A percentile compares a stretch with the other conserved stretches of the same genome.
phyloP scores from a whole-genome alignment of 164 flowering plant genomes.

The Vitis rotundifolia region DNA sequence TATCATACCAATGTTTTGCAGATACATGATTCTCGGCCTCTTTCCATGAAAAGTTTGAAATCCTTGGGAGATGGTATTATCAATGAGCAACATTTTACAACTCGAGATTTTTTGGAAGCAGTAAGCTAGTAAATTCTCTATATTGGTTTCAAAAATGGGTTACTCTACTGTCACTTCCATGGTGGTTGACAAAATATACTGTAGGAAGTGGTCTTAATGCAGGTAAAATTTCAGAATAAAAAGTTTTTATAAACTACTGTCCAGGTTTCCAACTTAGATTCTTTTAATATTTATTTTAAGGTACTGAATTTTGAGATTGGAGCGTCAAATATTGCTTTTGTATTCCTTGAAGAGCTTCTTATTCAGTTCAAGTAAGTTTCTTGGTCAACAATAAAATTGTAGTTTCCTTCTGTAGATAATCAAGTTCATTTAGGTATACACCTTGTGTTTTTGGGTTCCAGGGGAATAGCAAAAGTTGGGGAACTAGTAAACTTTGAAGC shows the following conservation, averaged over 20 bases:
- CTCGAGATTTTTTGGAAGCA: constrained; percentile 66
- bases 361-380: constrained; percentile 52
- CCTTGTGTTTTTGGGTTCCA: constrained; percentile 14
- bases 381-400: neutral
- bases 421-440: neutral
- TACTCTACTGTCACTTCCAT: neutral
- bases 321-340: constrained; percentile 39
- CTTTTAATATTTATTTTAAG: constrained; percentile 25
- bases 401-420: neutral
- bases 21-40: constrained; percentile 59
- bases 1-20: constrained; percentile 16
- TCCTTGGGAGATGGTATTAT: constrained; percentile 53
- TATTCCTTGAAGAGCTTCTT: constrained; percentile 58
- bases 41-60: constrained; percentile 57
- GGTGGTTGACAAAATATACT: constrained; percentile 16
- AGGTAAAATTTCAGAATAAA: constrained; percentile 40
- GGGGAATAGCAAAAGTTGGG: constrained; percentile 66
- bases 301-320: constrained; percentile 73
- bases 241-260: constrained; percentile 7
- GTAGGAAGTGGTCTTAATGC: constrained; percentile 75
- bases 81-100: constrained; percentile 71
- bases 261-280: constrained; percentile 1
- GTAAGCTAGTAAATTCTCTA: constrained; percentile 37
- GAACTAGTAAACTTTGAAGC: constrained; percentile 55
- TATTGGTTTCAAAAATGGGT: neutral